Percentiles rank a stretch among this genome's conserved stretches.
These are phyloP conservation scores for Papiliotrema nemorosa DNA, from an alignment of 1,284 basidiomycete genomes.

Conservation along the genomic window DNA sequence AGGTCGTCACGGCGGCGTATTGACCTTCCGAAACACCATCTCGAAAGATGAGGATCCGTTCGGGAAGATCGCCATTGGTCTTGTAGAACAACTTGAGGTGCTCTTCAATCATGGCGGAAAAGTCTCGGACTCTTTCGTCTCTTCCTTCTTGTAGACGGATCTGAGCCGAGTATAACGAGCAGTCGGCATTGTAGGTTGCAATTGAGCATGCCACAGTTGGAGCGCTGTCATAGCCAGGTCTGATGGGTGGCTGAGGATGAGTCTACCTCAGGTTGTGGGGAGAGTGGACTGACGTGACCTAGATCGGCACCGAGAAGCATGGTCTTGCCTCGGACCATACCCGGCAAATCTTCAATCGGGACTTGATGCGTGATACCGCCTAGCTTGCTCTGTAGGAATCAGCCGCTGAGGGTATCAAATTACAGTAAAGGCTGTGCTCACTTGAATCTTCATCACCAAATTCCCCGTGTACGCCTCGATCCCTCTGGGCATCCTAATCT, in stretches of 20 bases:
- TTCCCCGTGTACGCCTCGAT: conserved; percentile 50
- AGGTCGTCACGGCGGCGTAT: conserved; percentile 52
- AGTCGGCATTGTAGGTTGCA: conserved; percentile 46
- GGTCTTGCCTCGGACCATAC: conserved; percentile 36
- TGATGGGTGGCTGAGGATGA: conserved; percentile 30
- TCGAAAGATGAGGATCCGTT: conserved; percentile 50
- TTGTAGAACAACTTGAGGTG: conserved; percentile 34
- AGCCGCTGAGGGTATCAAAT: neutral
- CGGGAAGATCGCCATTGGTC: conserved; percentile 39
- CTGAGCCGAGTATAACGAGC: conserved; percentile 42
- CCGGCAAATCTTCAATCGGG: conserved; percentile 29
- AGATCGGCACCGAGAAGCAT: conserved; percentile 52
- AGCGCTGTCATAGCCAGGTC: conserved; percentile 32
- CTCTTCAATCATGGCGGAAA: conserved; percentile 28
- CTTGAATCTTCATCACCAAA: conserved; percentile 48
- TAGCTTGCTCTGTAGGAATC: conserved; percentile 40
- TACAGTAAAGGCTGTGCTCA: conserved; percentile 45
- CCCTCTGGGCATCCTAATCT: conserved; percentile 40
- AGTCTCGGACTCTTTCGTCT: conserved; percentile 33
- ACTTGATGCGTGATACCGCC: conserved; percentile 51
- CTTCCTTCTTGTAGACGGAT: conserved; percentile 51
- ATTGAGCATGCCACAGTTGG: conserved; percentile 52
- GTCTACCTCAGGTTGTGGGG: no score
- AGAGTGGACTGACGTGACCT: conserved; percentile 25
- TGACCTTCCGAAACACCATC: conserved; percentile 55